These are phyloP conservation scores for Adiantum capillusveneris DNA, from an alignment of 75 land plant genomes.

Conservation along the genomic window DNA sequence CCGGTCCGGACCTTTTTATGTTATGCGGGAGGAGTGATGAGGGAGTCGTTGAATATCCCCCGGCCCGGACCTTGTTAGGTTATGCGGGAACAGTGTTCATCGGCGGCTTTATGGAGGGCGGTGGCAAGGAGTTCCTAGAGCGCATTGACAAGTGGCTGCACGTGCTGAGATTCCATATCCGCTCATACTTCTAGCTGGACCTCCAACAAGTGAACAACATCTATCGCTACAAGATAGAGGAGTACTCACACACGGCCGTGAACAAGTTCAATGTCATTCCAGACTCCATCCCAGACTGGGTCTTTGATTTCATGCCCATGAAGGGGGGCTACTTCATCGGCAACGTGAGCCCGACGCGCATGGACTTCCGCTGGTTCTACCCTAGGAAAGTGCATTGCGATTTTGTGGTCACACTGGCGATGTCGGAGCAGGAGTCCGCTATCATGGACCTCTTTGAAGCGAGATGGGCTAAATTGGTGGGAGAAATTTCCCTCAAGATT, in stretches of 20 bases:
- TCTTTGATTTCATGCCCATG: conserved; percentile 72
- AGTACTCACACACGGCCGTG: conserved; percentile 67
- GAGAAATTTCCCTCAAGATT: conserved; percentile 61
- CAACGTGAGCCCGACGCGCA: conserved; percentile 76
- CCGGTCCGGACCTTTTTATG: not conserved
- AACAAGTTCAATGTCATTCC: conserved; percentile 72
- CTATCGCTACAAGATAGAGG: conserved; percentile 60
- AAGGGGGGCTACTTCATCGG: conserved; percentile 78
- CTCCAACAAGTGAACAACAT: conserved; percentile 54
- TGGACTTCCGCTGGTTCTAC: conserved; percentile 82
- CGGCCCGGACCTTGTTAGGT: too few species aligned
- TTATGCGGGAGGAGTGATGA: conserved; percentile 28
- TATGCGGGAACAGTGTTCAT: too few species aligned
- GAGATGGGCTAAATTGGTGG: conserved; percentile 51
- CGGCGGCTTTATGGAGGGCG: too few species aligned
- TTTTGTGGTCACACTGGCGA: conserved; percentile 62
- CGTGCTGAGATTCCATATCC: conserved; percentile 51
- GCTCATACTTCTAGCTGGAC: conserved; percentile 59
- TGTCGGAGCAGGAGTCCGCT: conserved; percentile 43
- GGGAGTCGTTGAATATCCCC: too few species aligned
- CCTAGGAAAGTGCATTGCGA: conserved; percentile 74
- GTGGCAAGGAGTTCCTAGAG: conserved; percentile 47
- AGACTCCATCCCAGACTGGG: conserved; percentile 74
- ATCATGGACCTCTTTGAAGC: conserved; percentile 66
- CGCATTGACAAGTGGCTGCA: conserved; percentile 48